A percentile compares a stretch with the other conserved stretches of the same genome.
phyloP scores from a whole-genome alignment of 352 stramenopile genomes.

The Phytophthora ohioensis region DNA sequence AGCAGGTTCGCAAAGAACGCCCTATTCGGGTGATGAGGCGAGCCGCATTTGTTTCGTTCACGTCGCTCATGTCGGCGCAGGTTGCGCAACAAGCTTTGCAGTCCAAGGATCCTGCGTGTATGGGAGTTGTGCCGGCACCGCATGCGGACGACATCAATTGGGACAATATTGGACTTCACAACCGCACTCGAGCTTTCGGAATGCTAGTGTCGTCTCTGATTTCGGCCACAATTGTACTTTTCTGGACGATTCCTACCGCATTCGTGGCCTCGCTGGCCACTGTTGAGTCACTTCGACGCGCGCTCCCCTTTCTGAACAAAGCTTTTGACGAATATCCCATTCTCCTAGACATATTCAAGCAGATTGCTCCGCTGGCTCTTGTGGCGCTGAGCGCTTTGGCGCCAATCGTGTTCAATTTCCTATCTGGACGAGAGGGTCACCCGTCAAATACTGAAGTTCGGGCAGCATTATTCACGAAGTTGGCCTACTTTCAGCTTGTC shows the following conservation, averaged over 20 bases:
- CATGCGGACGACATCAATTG: conserved; percentile 79
- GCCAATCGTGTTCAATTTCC: conserved; percentile 66
- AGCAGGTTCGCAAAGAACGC: conserved; percentile 53
- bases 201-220: conserved; percentile 60
- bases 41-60: conserved; percentile 83
- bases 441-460: conserved; percentile 71
- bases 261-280: conserved; percentile 79
- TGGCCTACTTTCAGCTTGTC: conserved; percentile 84
- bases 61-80: conserved; percentile 74
- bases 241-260: conserved; percentile 86
- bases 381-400: conserved; percentile 69
- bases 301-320: conserved; percentile 71
- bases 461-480: conserved; percentile 75
- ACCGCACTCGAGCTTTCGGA: conserved; percentile 58
- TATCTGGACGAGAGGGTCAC: conserved; percentile 75
- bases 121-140: conserved; percentile 63
- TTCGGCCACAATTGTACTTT: conserved; percentile 76
- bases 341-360: conserved; percentile 73
- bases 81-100: conserved; percentile 78
- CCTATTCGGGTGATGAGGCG: conserved; percentile 73
- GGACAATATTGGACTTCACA: conserved; percentile 73
- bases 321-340: conserved; percentile 70
- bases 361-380: conserved; percentile 73
- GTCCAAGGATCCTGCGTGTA: conserved; percentile 58
- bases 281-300: conserved; percentile 68